phyloP scores from a whole-genome alignment of 2,329 filamentous ascomycete genomes.

The Calonectria pteridis region DNA sequence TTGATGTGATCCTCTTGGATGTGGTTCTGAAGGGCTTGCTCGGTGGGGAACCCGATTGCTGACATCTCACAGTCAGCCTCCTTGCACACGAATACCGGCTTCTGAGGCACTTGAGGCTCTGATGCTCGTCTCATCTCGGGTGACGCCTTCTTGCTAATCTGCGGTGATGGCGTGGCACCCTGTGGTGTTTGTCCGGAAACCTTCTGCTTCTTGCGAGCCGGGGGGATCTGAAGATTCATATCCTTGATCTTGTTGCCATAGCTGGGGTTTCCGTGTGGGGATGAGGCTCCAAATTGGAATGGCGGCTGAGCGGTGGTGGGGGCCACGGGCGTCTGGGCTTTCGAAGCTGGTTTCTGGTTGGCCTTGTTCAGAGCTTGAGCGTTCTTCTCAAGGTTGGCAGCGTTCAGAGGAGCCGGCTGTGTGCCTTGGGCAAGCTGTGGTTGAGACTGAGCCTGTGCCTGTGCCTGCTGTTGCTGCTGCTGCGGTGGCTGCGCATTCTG shows the following conservation, averaged over 20 bases:
- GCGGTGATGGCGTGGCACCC: slow-evolving; percentile 60
- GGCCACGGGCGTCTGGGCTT: slow-evolving; percentile 66
- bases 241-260: slow-evolving; percentile 66
- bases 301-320: slow-evolving; percentile 70
- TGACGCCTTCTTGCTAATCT: slow-evolving; percentile 61
- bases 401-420: slow-evolving; percentile 54
- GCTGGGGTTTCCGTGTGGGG: slow-evolving; percentile 70
- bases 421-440: slow-evolving; percentile 37
- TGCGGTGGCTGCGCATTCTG: slow-evolving; percentile 49
- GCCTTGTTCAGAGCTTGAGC: slow-evolving; percentile 61
- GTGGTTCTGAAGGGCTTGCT: slow-evolving; percentile 67
- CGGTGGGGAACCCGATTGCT: slow-evolving; percentile 62
- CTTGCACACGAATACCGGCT: slow-evolving; percentile 62
- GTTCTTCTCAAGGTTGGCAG: slow-evolving; percentile 66
- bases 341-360: slow-evolving; percentile 56
- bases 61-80: slow-evolving; percentile 68
- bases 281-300: slow-evolving; percentile 66
- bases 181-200: slow-evolving; percentile 55
- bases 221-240: slow-evolving; percentile 68
- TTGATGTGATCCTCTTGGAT: slow-evolving; percentile 70
- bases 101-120: slow-evolving; percentile 49
- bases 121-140: slow-evolving; percentile 56
- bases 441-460: slow-evolving; percentile 47
- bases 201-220: slow-evolving; percentile 70
- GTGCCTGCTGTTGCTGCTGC: slow-evolving; percentile 48